phyloP scores from a whole-genome alignment of 1,284 basidiomycete species.

The Melampsora larici-populina region DNA sequence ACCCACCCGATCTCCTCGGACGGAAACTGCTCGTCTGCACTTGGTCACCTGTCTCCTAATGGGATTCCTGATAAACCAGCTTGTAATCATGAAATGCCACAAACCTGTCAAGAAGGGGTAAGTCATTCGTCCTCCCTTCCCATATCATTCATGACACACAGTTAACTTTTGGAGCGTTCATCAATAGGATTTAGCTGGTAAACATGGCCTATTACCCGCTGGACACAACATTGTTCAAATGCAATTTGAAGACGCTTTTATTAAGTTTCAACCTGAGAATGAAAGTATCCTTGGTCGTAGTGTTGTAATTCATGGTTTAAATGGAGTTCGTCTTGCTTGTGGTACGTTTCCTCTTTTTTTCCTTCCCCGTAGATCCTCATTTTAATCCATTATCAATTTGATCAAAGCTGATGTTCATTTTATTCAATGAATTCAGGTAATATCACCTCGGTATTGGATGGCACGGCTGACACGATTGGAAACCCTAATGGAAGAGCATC shows the following conservation, averaged over 20 bases:
- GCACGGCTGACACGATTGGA: slow-evolving; percentile 40
- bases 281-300: slow-evolving; percentile 21
- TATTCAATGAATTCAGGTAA: slow-evolving; percentile 36
- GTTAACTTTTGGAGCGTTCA: neutral
- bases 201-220: slow-evolving; percentile 25
- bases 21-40: slow-evolving; percentile 9
- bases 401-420: too few relatives aligned
- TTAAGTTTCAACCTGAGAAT: slow-evolving; percentile 9
- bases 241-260: neutral
- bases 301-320: slow-evolving; percentile 18
- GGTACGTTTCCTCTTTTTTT: neutral
- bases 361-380: too few relatives aligned
- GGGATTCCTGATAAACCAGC: neutral
- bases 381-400: too few relatives aligned
- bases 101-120: slow-evolving; percentile 22
- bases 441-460: slow-evolving; percentile 49
- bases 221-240: neutral
- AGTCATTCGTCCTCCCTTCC: neutral
- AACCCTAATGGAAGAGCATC: slow-evolving; percentile 14
- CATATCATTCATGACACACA: neutral
- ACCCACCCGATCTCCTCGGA: slow-evolving; percentile 13
- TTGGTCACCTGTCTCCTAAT: slow-evolving; percentile 2
- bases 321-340: slow-evolving; percentile 32
- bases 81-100: slow-evolving; percentile 13
- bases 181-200: slow-evolving; percentile 25